These are phyloP conservation scores for Luzula sylvatica DNA, from an alignment of 176 grass and related monocot species.

Conservation along the genomic window DNA sequence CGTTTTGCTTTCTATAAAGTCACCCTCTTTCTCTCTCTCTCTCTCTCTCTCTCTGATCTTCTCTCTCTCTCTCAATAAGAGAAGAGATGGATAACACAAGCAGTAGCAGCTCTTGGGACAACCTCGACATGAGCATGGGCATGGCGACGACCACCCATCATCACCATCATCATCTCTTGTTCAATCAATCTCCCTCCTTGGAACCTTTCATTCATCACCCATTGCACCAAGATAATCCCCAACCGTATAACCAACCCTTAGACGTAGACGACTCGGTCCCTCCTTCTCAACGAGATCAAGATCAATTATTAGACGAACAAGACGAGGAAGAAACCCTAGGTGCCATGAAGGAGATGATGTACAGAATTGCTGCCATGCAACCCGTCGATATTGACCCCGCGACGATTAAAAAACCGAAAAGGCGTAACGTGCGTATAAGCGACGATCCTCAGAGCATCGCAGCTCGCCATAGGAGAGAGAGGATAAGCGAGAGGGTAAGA, in stretches of 20 bases:
- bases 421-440: slow-evolving; percentile 85
- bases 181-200: slow-evolving; percentile 34
- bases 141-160: slow-evolving; percentile 39
- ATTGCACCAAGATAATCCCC: slow-evolving; percentile 29
- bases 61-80: slow-evolving; percentile 14
- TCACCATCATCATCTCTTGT: slow-evolving; percentile 42
- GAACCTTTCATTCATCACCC: slow-evolving; percentile 28
- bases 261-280: slow-evolving; percentile 24
- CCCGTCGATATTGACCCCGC: slow-evolving; percentile 85
- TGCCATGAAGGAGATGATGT: slow-evolving; percentile 98
- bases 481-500: slow-evolving; percentile 83
- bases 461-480: slow-evolving; percentile 69
- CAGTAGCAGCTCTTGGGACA: slow-evolving; percentile 76
- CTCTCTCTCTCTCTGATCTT: slow-evolving; percentile 17
- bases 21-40: slow-evolving; percentile 20
- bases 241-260: slow-evolving; percentile 27
- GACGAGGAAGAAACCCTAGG: slow-evolving; percentile 59
- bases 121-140: slow-evolving; percentile 74
- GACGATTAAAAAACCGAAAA: slow-evolving; percentile 66
- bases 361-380: slow-evolving; percentile 89
- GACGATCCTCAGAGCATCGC: slow-evolving; percentile 88
- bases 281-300: slow-evolving; percentile 3
- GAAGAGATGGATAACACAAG: slow-evolving; percentile 72
- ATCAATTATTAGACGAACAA: slow-evolving; percentile 24
- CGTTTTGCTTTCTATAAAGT: slow-evolving; percentile 48